Percentiles rank a stretch among this genome's conserved stretches.
These are phyloP conservation scores for Tubosaeta brunneosetosa DNA, from an alignment of 768 basidiomycete species.

Conservation along the genomic window DNA sequence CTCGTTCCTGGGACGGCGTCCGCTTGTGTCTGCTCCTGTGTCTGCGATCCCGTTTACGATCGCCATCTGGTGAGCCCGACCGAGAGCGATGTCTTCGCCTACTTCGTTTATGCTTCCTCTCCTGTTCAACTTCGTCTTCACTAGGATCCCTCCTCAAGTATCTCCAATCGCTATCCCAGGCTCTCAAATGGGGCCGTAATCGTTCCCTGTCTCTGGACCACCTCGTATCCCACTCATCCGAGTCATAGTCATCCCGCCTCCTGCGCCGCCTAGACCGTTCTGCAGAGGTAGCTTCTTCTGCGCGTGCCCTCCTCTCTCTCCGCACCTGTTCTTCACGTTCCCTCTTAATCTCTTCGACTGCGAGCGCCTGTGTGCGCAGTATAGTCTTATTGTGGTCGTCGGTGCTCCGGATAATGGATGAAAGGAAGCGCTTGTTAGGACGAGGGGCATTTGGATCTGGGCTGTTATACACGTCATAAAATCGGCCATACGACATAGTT, in stretches of 20 bases:
- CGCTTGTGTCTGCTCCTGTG: slow-evolving; percentile 20
- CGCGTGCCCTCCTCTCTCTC: slow-evolving; percentile 56
- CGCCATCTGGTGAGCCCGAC: slow-evolving; percentile 25
- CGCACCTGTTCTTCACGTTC: slow-evolving; percentile 65
- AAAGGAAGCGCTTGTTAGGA: slow-evolving; percentile 78
- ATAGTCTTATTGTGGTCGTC: slow-evolving; percentile 94
- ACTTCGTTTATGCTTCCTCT: slow-evolving; percentile 17
- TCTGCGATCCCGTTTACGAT: slow-evolving; percentile 17
- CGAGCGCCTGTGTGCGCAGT: slow-evolving; percentile 63
- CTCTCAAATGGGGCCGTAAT: slow-evolving; percentile 38
- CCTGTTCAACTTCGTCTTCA: slow-evolving; percentile 28
- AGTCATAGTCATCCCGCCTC: slow-evolving; percentile 27
- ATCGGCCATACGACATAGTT: not conserved
- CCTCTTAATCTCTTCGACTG: slow-evolving; percentile 67
- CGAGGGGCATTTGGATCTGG: slow-evolving; percentile 70
- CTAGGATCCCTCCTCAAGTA: slow-evolving; percentile 42
- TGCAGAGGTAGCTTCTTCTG: slow-evolving; percentile 72
- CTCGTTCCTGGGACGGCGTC: slow-evolving; percentile 14
- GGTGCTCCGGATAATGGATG: slow-evolving; percentile 85
- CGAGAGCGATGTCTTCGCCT: slow-evolving; percentile 27
- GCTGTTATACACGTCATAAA: slow-evolving; percentile 31
- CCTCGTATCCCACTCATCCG: slow-evolving; percentile 31
- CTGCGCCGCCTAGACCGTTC: slow-evolving; percentile 46
- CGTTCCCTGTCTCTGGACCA: slow-evolving; percentile 41
- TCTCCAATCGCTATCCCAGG: slow-evolving; percentile 43